A percentile compares a stretch with the other conserved stretches of the same genome.
Evolutionary conservation across 2,329 filamentous ascomycete genomes (phyloP).

Genomic region (Xylaria sp.): DNA sequence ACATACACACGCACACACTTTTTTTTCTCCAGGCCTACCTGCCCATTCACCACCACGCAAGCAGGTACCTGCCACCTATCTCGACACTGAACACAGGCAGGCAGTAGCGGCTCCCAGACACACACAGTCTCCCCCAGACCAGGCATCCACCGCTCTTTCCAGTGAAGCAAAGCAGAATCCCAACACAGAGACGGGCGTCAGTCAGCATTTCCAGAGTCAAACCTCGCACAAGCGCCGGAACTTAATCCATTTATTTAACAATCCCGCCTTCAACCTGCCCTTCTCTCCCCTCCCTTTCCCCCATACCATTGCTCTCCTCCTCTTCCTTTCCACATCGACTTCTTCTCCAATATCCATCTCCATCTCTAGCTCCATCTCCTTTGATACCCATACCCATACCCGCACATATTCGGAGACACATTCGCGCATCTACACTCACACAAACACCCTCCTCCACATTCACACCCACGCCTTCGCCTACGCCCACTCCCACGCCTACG

Average conservation of each 20-base stretch:
- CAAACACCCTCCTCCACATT: not conserved
- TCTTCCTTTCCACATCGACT: not conserved
- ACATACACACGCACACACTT: not conserved
- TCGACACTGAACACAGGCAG: not conserved
- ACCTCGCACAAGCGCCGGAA: conserved; percentile 16
- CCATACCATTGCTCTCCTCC: conserved; percentile 1
- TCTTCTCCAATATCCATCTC: not conserved
- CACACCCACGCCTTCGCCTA: not conserved
- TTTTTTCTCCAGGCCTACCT: not conserved
- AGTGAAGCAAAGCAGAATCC: conserved; percentile 13
- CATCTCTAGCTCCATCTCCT: not conserved
- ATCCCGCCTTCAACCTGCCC: conserved; percentile 9
- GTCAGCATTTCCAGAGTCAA: conserved; percentile 9
- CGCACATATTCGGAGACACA: not conserved
- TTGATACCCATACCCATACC: not conserved
- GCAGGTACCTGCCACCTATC: not conserved
- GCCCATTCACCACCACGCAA: not conserved
- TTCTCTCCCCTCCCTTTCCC: not conserved
- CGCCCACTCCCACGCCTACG: not conserved
- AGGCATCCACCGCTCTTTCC: conserved; percentile 29
- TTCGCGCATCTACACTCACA: not conserved
- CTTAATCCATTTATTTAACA: conserved; percentile 17
- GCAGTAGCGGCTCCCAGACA: conserved; percentile 5
- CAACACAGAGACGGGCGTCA: conserved; percentile 11
- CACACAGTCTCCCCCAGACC: not conserved